phyloP scores from a whole-genome alignment of 177 flowering plant species.

The Vitis hybrid region DNA sequence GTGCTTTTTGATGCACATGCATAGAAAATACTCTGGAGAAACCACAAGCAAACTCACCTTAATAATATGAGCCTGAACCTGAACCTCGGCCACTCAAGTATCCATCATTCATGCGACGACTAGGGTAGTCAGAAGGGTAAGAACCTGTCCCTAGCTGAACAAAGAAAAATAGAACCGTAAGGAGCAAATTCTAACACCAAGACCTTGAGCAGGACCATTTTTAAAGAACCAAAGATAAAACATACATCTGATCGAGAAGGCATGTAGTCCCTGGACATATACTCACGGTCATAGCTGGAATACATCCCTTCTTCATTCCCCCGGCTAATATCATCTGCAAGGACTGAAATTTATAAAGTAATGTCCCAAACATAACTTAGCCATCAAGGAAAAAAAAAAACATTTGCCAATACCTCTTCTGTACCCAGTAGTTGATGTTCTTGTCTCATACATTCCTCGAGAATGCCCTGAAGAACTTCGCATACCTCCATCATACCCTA shows the following conservation, averaged over 20 bases:
- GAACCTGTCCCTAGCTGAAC: slow-evolving; percentile 27
- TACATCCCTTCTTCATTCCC: slow-evolving; percentile 24
- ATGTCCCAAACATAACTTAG: neutral
- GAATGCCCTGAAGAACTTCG: slow-evolving; percentile 28
- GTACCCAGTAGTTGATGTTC: slow-evolving; percentile 22
- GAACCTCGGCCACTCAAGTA: slow-evolving; percentile 27
- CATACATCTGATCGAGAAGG: slow-evolving; percentile 25
- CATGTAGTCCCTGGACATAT: slow-evolving; percentile 19
- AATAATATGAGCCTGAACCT: slow-evolving; percentile 29
- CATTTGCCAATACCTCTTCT: slow-evolving; percentile 23
- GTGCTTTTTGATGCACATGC: neutral
- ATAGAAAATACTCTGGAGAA: slow-evolving; percentile 4
- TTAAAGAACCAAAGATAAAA: slow-evolving; percentile 2
- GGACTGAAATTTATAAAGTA: neutral
- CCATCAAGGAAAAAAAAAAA: neutral
- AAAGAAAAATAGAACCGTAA: neutral
- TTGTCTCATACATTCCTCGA: slow-evolving; percentile 26
- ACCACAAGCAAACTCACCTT: slow-evolving; percentile 27
- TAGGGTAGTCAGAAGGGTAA: slow-evolving; percentile 28
- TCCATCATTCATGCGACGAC: slow-evolving; percentile 27
- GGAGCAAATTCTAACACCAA: neutral
- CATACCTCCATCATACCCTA: slow-evolving; percentile 23
- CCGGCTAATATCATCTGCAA: slow-evolving; percentile 28
- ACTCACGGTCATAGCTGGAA: slow-evolving; percentile 31
- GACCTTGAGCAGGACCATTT: neutral